Evolutionary conservation across 192 early-diverging fungal genomes (phyloP), one percentile per base, ranked within the genome.

Genomic region (Coemansia sp.): DNA sequence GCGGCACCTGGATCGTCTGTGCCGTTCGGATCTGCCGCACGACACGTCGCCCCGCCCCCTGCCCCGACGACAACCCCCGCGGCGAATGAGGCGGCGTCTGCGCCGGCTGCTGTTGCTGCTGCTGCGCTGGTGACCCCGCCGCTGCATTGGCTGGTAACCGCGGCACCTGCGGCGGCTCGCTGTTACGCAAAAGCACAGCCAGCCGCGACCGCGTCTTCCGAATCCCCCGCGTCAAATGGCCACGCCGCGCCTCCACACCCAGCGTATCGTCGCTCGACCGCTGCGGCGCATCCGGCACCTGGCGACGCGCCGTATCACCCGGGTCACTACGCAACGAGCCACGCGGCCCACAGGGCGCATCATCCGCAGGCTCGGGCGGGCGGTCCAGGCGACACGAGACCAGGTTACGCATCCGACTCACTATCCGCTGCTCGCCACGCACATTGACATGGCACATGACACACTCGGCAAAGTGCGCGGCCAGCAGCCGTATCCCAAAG

Each of bases 381-480:
- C 42, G 46, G 43, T 71, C 62, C 31, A 72, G 34, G 13, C 68
- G 60, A n/a, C 19, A 42, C 4, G 52, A 22, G 1, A 37, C 52
- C 52, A 72, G 49, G 23, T 64, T 60, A 1, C 56, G 33, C 20
- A 72, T 72, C 14, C 54, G 44, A 35, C 51, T 56, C 14, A 57
- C 55, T 34, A 72, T 17, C n/a, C 68, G 61, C 61, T 72, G 53
- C 50, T 72, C 68, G 38, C 61, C 68, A 34, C 42, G 41, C 14
- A 50, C 68, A 38, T 72, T 61, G 16, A 72, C 68, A 30, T 64
- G 57, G 49, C 68, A 72, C 53, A 60, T 22, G 18, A 72, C 48
- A 34, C 57, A 59, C 40, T 72, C 68, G 17, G 68, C 53, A 38
- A 72, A 58, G 43, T 60, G 54, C 7, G 57, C 68, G 1, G 35